Percentiles rank a stretch among this genome's conserved stretches.
These are phyloP conservation scores for Diversispora eburnea DNA, from an alignment of 192 early-diverging fungal genomes.

Conservation along the genomic window DNA sequence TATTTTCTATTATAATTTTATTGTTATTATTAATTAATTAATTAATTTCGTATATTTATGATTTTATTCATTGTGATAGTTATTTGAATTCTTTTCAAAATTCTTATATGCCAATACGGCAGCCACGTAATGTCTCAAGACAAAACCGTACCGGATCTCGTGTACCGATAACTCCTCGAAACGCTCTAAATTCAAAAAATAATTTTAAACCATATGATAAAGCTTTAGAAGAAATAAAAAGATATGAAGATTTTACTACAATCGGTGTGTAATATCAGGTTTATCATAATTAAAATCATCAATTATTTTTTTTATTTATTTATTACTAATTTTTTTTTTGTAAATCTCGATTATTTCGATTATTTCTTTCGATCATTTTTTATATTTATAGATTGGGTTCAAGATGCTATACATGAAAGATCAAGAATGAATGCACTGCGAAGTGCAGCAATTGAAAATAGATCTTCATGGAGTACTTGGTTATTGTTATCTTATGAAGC, in stretches of 20 bases:
- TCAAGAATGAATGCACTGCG: slow-evolving; percentile 45
- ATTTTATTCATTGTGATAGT: slow-evolving; percentile 1
- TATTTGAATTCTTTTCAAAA: slow-evolving; percentile 13
- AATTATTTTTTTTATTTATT: not conserved
- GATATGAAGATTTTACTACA: slow-evolving; percentile 67
- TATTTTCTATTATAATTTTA: not conserved
- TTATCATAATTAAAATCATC: not conserved
- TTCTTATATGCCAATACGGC: not conserved
- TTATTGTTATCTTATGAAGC: slow-evolving; percentile 60
- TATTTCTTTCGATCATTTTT: not conserved
- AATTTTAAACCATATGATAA: slow-evolving; percentile 38
- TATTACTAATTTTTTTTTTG: not conserved
- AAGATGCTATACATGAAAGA: slow-evolving; percentile 62
- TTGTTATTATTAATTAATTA: not conserved
- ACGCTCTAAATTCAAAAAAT: not conserved
- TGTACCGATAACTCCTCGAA: not conserved
- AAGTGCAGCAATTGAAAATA: slow-evolving; percentile 34
- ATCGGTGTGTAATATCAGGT: slow-evolving; percentile 39
- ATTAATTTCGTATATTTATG: not conserved
- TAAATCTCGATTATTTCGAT: not conserved
- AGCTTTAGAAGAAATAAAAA: slow-evolving; percentile 48
- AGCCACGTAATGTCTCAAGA: not conserved
- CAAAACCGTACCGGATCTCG: too few species aligned
- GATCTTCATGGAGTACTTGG: slow-evolving; percentile 49
- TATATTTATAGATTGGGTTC: slow-evolving; percentile 55